Base-by-base conservation (phyloP, 495 filamentous ascomycete genomes). In the Podospora sp. region DNA sequence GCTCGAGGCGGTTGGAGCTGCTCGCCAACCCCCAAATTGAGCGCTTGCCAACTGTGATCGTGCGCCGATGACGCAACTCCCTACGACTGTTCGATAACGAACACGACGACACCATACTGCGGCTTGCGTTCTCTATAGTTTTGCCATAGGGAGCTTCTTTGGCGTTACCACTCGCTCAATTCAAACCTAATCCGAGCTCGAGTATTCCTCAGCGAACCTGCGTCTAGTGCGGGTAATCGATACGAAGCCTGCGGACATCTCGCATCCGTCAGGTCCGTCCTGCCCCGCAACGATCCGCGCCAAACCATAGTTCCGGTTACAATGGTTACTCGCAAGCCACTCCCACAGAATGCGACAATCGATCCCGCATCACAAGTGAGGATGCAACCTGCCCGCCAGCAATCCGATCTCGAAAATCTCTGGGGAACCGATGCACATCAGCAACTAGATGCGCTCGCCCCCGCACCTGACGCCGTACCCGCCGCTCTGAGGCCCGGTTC, bases 271-370 rank as follows among this genome's bases (percentile, higher is more conserved):
- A 46, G 11, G 12, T 12, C 40, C 22, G n/a, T 20, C 16, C 7
- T n/a, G 12, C 58, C 20, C 58, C 4, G 12, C 27, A 9, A 61
- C 12, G 16, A 40, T 0, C 35, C 14, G 50, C 33, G 25, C 21
- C 50, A 35, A 55, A 21, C 59, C 51, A 36, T 11, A 40, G 27
- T 25, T 36, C 9, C 59, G 26, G 51, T 26, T 55, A 29, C 50
- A 27, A 75, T 75, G 73, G 71, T 75, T 16, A 53, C 66, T 21
- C 62, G 73, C 53, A 84, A 84, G 62, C 81, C 83, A 46, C 62
- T 80, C 50, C 75, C 81, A 26, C 60, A 68, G 27, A 65, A 69
- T 64, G 69, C 76, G 53, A 72, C 76, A 16, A 64, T 70, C 35
- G 67, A 76, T 50, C 70, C 76, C 40, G 68, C 67, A 53, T 68